phyloP scores from a whole-genome alignment of 129 eudicot species.

The Flaveria bidentis region DNA sequence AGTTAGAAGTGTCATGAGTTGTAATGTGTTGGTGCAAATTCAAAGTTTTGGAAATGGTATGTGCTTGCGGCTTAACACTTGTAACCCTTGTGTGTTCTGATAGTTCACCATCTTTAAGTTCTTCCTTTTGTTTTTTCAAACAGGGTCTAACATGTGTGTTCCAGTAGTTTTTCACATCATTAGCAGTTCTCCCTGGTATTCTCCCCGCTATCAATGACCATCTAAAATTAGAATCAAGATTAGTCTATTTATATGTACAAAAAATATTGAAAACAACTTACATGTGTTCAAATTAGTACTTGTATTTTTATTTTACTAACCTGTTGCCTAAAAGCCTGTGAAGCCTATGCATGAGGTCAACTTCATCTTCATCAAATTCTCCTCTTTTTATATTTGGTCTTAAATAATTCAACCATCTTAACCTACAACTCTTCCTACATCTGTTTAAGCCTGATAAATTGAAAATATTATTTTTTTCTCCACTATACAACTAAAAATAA shows the following conservation, averaged over 20 bases:
- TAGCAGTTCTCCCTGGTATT: slow-evolving; percentile 65
- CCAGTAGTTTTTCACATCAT: slow-evolving; percentile 69
- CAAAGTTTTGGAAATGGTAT: slow-evolving; percentile 30
- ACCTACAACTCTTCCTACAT: slow-evolving; percentile 46
- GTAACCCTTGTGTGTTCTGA: neutral
- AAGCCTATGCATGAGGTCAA: slow-evolving; percentile 48
- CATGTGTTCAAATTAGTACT: neutral
- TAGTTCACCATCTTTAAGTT: slow-evolving; percentile 18
- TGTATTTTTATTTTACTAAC: slow-evolving; percentile 7
- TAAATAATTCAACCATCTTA: slow-evolving; percentile 46
- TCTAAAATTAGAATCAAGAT: slow-evolving; percentile 20
- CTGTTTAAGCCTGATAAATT: slow-evolving; percentile 36
- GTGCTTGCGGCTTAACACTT: slow-evolving; percentile 44
- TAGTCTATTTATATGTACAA: too few relatives aligned
- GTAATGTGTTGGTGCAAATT: neutral
- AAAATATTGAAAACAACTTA: neutral
- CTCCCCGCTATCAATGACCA: slow-evolving; percentile 74
- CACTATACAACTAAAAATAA: too few relatives aligned
- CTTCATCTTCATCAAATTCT: slow-evolving; percentile 37
- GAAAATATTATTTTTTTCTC: too few relatives aligned
- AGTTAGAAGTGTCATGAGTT: neutral
- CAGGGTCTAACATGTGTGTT: slow-evolving; percentile 40
- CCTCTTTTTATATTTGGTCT: slow-evolving; percentile 46
- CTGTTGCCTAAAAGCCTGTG: slow-evolving; percentile 52
- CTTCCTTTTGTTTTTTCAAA: slow-evolving; percentile 12